These are phyloP conservation scores for Curvularia lunata DNA, from an alignment of 2,329 filamentous ascomycete genomes.

Conservation along the genomic window DNA sequence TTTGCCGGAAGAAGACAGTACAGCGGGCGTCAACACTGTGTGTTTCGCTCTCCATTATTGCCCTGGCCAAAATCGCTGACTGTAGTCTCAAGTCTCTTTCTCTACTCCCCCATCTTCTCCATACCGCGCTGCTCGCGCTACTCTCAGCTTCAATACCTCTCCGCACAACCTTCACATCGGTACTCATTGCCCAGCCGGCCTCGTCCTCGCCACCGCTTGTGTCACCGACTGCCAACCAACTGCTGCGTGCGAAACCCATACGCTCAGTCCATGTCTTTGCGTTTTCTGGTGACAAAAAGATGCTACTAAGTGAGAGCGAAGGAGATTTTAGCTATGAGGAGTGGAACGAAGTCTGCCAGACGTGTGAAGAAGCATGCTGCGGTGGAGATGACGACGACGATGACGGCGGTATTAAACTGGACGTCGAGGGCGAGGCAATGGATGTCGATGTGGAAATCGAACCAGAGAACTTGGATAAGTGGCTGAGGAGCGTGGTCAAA, in stretches of 20 bases:
- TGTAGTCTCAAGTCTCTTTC: constrained; percentile 68
- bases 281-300: constrained; percentile 70
- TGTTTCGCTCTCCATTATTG: constrained; percentile 35
- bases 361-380: constrained; percentile 71
- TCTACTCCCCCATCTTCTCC: constrained; percentile 80
- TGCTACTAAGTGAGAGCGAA: constrained; percentile 81
- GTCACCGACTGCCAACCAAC: constrained; percentile 67
- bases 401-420: constrained; percentile 40
- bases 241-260: constrained; percentile 69
- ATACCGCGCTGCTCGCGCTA: constrained; percentile 81
- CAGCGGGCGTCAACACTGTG: constrained; percentile 67
- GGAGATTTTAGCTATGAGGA: constrained; percentile 76
- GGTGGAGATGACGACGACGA: constrained; percentile 52
- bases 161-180: constrained; percentile 77
- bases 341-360: constrained; percentile 74
- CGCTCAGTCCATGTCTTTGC: constrained; percentile 87
- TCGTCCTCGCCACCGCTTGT: constrained; percentile 61
- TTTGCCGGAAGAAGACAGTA: constrained; percentile 70
- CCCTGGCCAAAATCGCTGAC: constrained; percentile 17
- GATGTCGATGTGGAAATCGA: constrained; percentile 43
- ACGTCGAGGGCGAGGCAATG: constrained; percentile 46
- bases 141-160: constrained; percentile 84
- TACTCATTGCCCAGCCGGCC: constrained; percentile 77
- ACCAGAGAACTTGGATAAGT: constrained; percentile 43
- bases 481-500: constrained; percentile 51